Percentiles rank a stretch among this genome's conserved stretches.
Evolutionary conservation across 2,329 filamentous ascomycete species (phyloP).

Genomic region (Aureobasidium uvarum): DNA sequence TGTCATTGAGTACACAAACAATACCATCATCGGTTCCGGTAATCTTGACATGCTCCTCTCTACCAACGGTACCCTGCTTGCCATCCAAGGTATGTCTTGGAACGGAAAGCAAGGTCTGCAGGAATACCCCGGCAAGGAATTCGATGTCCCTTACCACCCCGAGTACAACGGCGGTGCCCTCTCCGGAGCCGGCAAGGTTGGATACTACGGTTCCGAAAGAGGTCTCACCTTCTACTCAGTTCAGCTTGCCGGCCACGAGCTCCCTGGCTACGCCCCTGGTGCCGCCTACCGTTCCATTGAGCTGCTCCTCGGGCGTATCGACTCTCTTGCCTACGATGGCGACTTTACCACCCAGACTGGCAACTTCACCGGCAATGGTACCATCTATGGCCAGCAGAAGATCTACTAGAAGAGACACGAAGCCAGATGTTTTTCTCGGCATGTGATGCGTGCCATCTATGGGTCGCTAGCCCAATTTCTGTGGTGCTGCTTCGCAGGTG

Average conservation of each 20-base stretch:
- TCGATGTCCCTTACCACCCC: conserved; percentile 33
- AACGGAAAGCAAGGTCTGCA: conserved; percentile 36
- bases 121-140: conserved; percentile 29
- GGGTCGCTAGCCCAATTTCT: neutral
- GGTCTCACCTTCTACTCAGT: conserved; percentile 35
- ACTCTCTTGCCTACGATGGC: conserved; percentile 48
- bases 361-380: conserved; percentile 31
- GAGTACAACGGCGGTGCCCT: conserved; percentile 23
- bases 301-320: conserved; percentile 69
- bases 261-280: conserved; percentile 23
- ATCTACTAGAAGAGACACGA: neutral
- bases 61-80: conserved; percentile 35
- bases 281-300: conserved; percentile 71
- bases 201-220: conserved; percentile 33
- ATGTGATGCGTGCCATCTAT: neutral
- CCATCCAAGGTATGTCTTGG: conserved; percentile 38
- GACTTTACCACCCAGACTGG: conserved; percentile 41
- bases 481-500: neutral
- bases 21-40: conserved; percentile 38
- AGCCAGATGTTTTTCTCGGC: neutral
- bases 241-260: conserved; percentile 34
- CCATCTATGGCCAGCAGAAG: conserved; percentile 15
- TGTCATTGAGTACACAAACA: conserved; percentile 39
- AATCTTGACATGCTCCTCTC: conserved; percentile 34
- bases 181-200: conserved; percentile 32